Evolutionary conservation across 768 basidiomycete genomes (phyloP).

Genomic region (Tulasnella sp.): DNA sequence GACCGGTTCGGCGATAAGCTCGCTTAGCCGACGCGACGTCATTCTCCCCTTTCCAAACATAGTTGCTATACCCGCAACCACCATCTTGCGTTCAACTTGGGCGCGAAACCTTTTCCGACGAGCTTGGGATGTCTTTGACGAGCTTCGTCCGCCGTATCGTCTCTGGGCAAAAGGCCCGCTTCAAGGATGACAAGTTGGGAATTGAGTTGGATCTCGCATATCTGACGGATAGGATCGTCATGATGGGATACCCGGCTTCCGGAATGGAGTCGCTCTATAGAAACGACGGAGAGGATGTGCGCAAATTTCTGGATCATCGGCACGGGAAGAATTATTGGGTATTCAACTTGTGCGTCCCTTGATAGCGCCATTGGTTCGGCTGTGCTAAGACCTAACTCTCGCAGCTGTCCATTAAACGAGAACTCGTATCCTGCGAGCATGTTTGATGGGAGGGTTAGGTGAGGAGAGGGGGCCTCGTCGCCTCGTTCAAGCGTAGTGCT

Average conservation of each 20-base stretch:
- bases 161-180: slow-evolving; percentile 71
- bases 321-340: slow-evolving; percentile 76
- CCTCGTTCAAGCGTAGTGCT: not conserved
- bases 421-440: slow-evolving; percentile 61
- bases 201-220: slow-evolving; percentile 45
- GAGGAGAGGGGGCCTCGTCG: not conserved
- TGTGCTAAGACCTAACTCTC: not conserved
- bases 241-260: slow-evolving; percentile 64
- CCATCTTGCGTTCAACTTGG: not conserved
- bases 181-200: slow-evolving; percentile 51
- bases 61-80: not conserved
- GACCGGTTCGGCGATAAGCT: not conserved
- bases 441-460: slow-evolving; percentile 58
- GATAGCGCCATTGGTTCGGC: not conserved
- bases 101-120: not conserved
- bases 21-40: not conserved
- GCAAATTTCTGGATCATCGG: slow-evolving; percentile 57
- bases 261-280: slow-evolving; percentile 73
- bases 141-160: slow-evolving; percentile 62
- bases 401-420: slow-evolving; percentile 58
- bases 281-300: slow-evolving; percentile 64
- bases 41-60: not conserved
- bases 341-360: slow-evolving; percentile 65
- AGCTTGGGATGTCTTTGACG: slow-evolving; percentile 33
- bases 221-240: slow-evolving; percentile 16